Evolutionary conservation across 164 flowering plant species (phyloP).

Genomic region (Cinnamomum micranthum): DNA sequence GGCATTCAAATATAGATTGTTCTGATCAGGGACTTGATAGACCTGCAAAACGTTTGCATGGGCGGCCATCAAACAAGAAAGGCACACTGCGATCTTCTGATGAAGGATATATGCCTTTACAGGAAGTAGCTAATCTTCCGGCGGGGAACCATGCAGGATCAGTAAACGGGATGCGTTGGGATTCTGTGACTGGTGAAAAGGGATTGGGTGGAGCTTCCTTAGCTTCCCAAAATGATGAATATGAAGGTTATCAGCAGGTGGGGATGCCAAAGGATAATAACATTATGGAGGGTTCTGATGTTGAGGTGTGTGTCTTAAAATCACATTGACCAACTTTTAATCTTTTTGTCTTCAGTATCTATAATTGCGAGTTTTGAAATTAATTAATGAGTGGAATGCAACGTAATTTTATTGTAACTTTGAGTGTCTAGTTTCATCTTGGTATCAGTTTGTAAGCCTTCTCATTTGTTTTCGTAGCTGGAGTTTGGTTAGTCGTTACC

Average conservation of each 20-base stretch:
- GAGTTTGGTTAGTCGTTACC: not conserved
- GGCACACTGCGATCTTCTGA: constrained; percentile 13
- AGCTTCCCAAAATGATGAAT: constrained; percentile 13
- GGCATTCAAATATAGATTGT: constrained; percentile 9
- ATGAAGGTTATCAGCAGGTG: constrained; percentile 11
- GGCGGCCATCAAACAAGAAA: constrained; percentile 18
- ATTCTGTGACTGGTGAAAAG: constrained; percentile 30
- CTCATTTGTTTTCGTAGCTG: not conserved
- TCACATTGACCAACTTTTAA: not conserved
- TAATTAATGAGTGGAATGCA: not conserved
- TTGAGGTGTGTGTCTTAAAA: constrained; percentile 56
- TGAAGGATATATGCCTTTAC: constrained; percentile 17
- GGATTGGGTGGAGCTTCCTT: constrained; percentile 21
- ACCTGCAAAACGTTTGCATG: constrained; percentile 15
- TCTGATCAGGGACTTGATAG: constrained; percentile 9
- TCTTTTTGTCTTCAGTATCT: not conserved
- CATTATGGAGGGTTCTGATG: constrained; percentile 66
- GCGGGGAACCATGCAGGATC: constrained; percentile 20
- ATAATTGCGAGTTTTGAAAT: not conserved
- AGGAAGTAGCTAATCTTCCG: constrained; percentile 19
- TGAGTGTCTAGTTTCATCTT: not conserved
- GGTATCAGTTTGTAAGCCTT: not conserved
- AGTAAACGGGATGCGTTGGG: constrained; percentile 26
- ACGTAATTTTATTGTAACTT: not conserved
- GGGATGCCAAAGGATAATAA: constrained; percentile 22